These are phyloP conservation scores for Thozetella sp. DNA, from an alignment of 495 filamentous ascomycete genomes.

Conservation along the genomic window DNA sequence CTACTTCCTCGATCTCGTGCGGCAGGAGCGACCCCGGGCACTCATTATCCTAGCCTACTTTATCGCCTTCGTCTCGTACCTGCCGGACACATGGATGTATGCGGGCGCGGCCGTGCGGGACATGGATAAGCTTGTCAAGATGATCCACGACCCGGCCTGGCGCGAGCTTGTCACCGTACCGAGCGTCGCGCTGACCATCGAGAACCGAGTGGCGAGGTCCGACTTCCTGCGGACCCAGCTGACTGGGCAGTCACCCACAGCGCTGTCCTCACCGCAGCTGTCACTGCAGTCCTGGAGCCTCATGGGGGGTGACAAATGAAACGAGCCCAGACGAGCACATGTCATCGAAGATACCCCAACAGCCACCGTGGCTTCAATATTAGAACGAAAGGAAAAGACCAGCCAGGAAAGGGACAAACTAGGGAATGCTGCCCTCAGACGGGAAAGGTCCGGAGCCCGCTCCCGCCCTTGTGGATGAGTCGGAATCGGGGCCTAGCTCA, in stretches of 20 bases:
- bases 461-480: too few relatives aligned
- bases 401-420: too few relatives aligned
- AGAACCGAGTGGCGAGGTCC: background rate
- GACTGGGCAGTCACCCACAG: background rate
- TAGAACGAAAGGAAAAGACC: too few relatives aligned
- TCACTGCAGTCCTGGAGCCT: conserved; percentile 1
- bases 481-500: too few relatives aligned
- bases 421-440: too few relatives aligned
- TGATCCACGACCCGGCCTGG: background rate
- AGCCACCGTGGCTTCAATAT: too few relatives aligned
- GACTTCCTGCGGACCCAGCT: background rate
- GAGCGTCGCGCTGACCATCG: background rate
- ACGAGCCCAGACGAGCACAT: too few relatives aligned
- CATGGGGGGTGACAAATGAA: background rate
- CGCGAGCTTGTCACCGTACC: background rate
- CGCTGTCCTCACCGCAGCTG: conserved; percentile 1
- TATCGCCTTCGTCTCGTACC: background rate
- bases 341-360: too few relatives aligned
- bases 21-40: background rate
- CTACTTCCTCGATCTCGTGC: background rate
- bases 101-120: background rate
- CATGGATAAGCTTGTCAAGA: background rate
- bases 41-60: conserved; percentile 2
- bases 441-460: too few relatives aligned
- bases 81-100: background rate